A percentile compares a stretch with the other conserved stretches of the same genome.
Conservation (phyloP, 73 alveolate species). For the Blepharisma japonicum region DNA sequence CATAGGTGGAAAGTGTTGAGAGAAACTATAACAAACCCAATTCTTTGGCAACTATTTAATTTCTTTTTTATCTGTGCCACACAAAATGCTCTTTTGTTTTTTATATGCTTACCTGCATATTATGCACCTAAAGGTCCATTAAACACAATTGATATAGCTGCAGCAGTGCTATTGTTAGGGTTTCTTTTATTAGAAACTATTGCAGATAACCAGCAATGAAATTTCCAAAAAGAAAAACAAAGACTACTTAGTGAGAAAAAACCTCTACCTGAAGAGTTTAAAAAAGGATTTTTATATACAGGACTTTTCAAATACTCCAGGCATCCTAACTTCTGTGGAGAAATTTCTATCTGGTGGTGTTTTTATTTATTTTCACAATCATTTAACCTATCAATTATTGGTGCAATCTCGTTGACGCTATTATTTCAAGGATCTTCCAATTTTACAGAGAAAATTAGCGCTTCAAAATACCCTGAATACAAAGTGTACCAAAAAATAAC, state of each 20-base stretch:
- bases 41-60: background rate
- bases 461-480: background rate
- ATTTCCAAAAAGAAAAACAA: slow-evolving; percentile 37
- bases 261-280: background rate
- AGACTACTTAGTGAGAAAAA: slow-evolving; percentile 44
- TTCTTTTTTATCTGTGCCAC: background rate
- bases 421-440: slow-evolving; percentile 21
- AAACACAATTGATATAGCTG: slow-evolving; percentile 7
- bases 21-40: background rate
- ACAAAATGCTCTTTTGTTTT: background rate
- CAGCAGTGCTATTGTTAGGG: slow-evolving; percentile 34
- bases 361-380: slow-evolving; percentile 42
- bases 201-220: slow-evolving; percentile 44
- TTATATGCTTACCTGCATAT: background rate
- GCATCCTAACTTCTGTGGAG: slow-evolving; percentile 97
- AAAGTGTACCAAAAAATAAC: background rate
- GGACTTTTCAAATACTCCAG: slow-evolving; percentile 94
- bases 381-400: background rate
- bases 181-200: slow-evolving; percentile 51
- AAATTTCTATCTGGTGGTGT: slow-evolving; percentile 83
- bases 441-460: slow-evolving; percentile 4
- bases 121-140: background rate
- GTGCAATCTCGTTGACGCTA: background rate
- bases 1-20: slow-evolving; percentile 5
- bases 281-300: slow-evolving; percentile 44